phyloP scores from a whole-genome alignment of 2,329 filamentous ascomycete species.

The Samsoniella hepiali region DNA sequence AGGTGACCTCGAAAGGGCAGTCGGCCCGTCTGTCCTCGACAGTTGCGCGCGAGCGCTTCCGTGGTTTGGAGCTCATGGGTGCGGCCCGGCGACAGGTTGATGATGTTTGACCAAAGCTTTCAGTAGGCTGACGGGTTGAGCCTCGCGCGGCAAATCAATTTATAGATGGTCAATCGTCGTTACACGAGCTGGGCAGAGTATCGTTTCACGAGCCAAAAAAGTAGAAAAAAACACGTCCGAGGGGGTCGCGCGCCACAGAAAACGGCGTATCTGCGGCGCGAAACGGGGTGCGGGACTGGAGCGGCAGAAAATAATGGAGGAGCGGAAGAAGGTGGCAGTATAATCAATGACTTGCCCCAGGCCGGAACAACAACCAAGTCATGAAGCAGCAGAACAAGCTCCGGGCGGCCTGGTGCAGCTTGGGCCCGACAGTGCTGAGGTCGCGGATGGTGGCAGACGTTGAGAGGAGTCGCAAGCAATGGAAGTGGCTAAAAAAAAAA shows the following conservation, averaged over 20 bases:
- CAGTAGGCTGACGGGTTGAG: not conserved
- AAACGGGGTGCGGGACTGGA: not conserved
- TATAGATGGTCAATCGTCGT: not conserved
- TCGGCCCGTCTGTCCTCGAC: conserved; percentile 52
- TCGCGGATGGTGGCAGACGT: not conserved
- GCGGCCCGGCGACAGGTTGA: not conserved
- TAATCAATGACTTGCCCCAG: not conserved
- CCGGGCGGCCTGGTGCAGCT: not conserved
- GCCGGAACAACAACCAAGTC: not conserved
- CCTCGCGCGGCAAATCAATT: not conserved
- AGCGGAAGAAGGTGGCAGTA: not conserved
- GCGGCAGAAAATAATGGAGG: not conserved
- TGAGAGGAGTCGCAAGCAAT: not conserved
- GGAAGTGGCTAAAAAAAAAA: not conserved
- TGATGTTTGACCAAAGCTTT: not conserved
- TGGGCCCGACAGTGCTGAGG: not conserved
- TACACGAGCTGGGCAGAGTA: not conserved
- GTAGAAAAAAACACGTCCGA: not conserved
- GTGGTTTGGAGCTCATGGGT: conserved; percentile 33
- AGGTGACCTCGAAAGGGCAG: conserved; percentile 50
- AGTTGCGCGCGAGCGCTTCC: conserved; percentile 51
- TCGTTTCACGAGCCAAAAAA: not conserved
- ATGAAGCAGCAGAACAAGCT: not conserved
- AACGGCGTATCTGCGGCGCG: not conserved
- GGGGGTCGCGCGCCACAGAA: conserved; percentile 1